Conservation (phyloP, 192 early-diverging fungal species). For the Coemansia sp. region DNA sequence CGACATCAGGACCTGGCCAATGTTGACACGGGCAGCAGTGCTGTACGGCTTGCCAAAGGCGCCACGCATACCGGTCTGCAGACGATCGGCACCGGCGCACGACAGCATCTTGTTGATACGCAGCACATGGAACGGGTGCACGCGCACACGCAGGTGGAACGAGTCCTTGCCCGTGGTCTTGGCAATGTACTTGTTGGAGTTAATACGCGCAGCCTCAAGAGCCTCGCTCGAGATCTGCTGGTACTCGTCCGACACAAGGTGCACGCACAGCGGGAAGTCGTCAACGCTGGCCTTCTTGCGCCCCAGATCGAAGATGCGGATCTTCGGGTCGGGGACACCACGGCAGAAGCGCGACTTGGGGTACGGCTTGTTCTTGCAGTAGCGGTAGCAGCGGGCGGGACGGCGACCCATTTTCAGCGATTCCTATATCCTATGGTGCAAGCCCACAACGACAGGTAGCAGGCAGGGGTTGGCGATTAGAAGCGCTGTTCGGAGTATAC, state of each 20-base stretch:
- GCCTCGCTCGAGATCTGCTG: constrained; percentile 99
- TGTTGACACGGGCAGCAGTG: constrained; percentile 93
- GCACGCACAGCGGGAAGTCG: constrained; percentile 95
- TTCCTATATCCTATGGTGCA: no score
- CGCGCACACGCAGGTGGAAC: constrained; percentile 97
- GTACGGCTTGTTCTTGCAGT: constrained; percentile 99
- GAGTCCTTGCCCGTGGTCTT: constrained; percentile 97
- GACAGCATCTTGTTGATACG: constrained; percentile 99
- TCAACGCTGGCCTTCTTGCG: constrained; percentile 98
- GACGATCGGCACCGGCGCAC: constrained; percentile 98
- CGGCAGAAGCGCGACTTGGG: constrained; percentile 97
- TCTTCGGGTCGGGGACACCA: constrained; percentile 99
- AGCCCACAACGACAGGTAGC: no score
- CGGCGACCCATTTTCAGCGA: constrained; percentile 84
- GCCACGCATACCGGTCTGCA: constrained; percentile 99
- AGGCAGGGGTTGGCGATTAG: no score
- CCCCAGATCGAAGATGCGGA: constrained; percentile 94
- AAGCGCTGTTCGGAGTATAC: no score
- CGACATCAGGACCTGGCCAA: constrained; percentile 96
- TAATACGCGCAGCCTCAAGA: constrained; percentile 96
- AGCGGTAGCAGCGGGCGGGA: constrained; percentile 98
- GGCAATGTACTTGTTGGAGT: constrained; percentile 97
- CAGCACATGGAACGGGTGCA: constrained; percentile 98
- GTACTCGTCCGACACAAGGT: constrained; percentile 95
- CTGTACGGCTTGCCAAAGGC: constrained; percentile 97